These are phyloP conservation scores for Pyrus betulifolia DNA, from an alignment of 306 rosid genomes.

Conservation along the genomic window DNA sequence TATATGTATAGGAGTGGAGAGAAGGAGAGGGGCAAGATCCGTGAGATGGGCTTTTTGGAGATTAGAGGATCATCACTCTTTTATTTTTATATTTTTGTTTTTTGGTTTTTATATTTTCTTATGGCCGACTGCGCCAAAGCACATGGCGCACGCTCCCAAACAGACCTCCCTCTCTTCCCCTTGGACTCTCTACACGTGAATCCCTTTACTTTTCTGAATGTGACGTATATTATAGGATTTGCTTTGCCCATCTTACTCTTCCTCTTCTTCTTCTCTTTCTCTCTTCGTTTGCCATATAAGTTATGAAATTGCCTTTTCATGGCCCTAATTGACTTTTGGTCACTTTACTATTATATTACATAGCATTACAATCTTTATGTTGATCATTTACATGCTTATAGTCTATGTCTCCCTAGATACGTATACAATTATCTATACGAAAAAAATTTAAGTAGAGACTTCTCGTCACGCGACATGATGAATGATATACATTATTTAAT, in stretches of 20 bases:
- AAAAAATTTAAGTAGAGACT: background rate
- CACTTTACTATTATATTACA: background rate
- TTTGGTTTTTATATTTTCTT: conserved; percentile 13
- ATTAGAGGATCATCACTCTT: conserved; percentile 34
- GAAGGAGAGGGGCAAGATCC: conserved; percentile 67
- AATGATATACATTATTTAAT: background rate
- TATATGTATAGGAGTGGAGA: background rate
- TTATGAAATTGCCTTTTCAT: conserved; percentile 6
- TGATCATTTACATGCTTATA: background rate
- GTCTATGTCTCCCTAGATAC: background rate
- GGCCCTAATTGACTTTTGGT: background rate
- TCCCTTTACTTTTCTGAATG: conserved; percentile 14
- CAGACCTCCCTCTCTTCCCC: conserved; percentile 21
- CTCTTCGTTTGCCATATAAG: background rate
- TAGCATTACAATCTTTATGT: background rate
- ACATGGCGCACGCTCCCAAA: conserved; percentile 72
- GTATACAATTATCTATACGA: background rate
- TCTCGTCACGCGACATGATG: background rate
- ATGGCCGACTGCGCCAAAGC: conserved; percentile 51
- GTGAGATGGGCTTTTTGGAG: conserved; percentile 52
- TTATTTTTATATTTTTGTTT: conserved; percentile 4
- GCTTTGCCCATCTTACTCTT: conserved; percentile 9
- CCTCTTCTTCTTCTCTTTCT: background rate
- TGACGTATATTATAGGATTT: conserved; percentile 17
- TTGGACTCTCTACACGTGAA: conserved; percentile 37